Conservation (phyloP, 1,284 basidiomycete genomes). For the Quambalaria eucalypti region DNA sequence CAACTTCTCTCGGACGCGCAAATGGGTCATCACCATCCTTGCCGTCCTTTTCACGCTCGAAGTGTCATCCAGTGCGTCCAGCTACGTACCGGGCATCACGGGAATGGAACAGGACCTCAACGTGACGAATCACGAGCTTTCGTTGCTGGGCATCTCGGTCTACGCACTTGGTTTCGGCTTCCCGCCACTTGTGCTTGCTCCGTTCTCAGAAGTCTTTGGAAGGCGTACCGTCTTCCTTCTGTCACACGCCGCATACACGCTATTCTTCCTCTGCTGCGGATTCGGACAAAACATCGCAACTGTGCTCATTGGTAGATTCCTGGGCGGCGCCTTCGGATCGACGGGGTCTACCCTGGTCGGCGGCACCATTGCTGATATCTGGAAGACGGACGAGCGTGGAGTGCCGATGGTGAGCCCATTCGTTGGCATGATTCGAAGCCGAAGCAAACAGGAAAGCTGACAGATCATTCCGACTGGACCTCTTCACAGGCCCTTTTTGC, state of each 20-base stretch:
- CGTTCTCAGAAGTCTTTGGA: slow-evolving; percentile 70
- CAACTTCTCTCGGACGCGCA: slow-evolving; percentile 53
- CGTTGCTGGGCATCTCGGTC: slow-evolving; percentile 55
- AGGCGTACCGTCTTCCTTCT: slow-evolving; percentile 61
- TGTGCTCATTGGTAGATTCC: slow-evolving; percentile 60
- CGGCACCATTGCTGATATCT: slow-evolving; percentile 56
- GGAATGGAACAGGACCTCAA: slow-evolving; percentile 59
- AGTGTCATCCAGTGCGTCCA: slow-evolving; percentile 50
- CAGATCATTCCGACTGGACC: background rate
- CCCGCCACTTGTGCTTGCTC: slow-evolving; percentile 57
- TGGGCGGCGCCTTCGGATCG: slow-evolving; percentile 60
- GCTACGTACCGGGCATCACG: slow-evolving; percentile 55
- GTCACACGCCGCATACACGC: slow-evolving; percentile 53
- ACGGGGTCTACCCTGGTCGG: slow-evolving; percentile 66
- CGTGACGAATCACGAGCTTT: slow-evolving; percentile 57
- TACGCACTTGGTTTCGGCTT: slow-evolving; percentile 59
- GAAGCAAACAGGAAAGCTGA: background rate
- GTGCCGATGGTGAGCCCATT: slow-evolving; percentile 62
- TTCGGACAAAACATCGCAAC: slow-evolving; percentile 60
- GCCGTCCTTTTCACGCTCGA: slow-evolving; percentile 54
- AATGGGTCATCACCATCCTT: slow-evolving; percentile 57
- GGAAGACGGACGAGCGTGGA: slow-evolving; percentile 49
- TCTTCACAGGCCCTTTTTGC: slow-evolving; percentile 15
- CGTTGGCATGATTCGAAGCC: slow-evolving; percentile 1
- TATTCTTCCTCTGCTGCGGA: slow-evolving; percentile 28